Base-by-base conservation (phyloP, 192 early-diverging fungal genomes). In the Funneliformis geosporum region DNA sequence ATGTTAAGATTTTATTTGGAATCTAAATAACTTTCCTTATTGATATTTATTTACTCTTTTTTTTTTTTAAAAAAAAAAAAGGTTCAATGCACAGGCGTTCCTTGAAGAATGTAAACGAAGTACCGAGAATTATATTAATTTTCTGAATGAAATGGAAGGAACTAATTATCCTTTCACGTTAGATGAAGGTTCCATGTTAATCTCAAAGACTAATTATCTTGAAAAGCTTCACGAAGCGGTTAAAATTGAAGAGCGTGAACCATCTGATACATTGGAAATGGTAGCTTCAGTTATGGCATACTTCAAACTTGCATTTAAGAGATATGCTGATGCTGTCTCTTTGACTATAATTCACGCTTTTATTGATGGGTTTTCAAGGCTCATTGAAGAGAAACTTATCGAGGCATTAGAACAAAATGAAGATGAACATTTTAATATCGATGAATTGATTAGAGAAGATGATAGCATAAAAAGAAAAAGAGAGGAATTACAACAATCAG, bases 91-190 rank as follows among this genome's bases (percentile, higher is more conserved):
- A 55, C 14, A 7, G 18, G 42, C 4, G 10, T 75, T 5, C 9
- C 55, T 75, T 28, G 59, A 75, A n/a, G 18, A 55, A 21, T 75
- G 73, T 33, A 75, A 75, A 42, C 25, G 28, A 33, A 14, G n/a
- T 12, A 75, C 73, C 0, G 18, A 23, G 18, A 60, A 43, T 16
- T 11, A 38, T 14, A 55, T 75, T 38, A 0, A 75, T 16, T 75
- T 75, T 38, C 28, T 60, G 10, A 25, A 25, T 38, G 12, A 60
- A 5, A 61, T 75, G 23, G 73, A 75, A 21, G 21, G 14, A 60
- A 75, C 2, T 3, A 8, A 18, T 9, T 60, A 59, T n/a, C 73
- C 73, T 18, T 75, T 75, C 10, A 75, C 73, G 2, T n/a, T 75
- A 18, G 73, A 75, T 39, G 55, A 75, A 11, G 16, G 9, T 1